Base-by-base conservation (phyloP, 495 filamentous ascomycete genomes). In the Durotheca rogersii region DNA sequence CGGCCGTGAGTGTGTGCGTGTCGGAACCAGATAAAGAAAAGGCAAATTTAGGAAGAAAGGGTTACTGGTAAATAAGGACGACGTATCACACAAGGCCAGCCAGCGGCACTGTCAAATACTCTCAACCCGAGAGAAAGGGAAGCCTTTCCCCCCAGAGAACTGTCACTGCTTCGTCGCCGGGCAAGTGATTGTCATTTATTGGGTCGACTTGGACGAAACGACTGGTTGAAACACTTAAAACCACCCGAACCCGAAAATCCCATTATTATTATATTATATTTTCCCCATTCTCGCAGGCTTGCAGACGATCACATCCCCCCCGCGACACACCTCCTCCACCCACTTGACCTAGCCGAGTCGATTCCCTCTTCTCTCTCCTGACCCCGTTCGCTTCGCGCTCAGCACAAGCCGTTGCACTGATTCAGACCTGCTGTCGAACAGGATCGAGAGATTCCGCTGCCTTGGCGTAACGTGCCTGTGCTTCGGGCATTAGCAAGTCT, bases 401-500 rank as follows among this genome's bases (percentile, higher is more conserved):
- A 56, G 53, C 51, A 54, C 56, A 48, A 38, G 23, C 46, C 45
- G 62, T 66, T 47, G 54, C 60, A 66, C 62, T 53, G 60, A 66
- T 61, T 49, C 51, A 66, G 40, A 58, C 53, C 34, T 60, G 49
- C 43, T 51, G 59, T 62, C 42, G 41, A 65, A 62, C 62, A 61
- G 36, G 47, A 44, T 53, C 60, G 52, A 42, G 38, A 57, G 51
- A 52, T 38, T 55, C 56, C 38, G 46, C 47, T 62, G 50, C 51
- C 48, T 60, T 58, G 47, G 60, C 47, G 62, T 63, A 62, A 57
- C 35, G 44, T 62, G 25, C 60, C 47, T 60, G 53, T 60, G 46
- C 55, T 50, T 56, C 56, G 56, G 56, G 51, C 51, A 53, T 52
- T 33, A 65, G 50, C 40, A 46, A 56, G 20, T 41, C 44, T 53